Evolutionary conservation across 495 filamentous ascomycete genomes (phyloP).

Genomic region (Daldinia vernicosa): DNA sequence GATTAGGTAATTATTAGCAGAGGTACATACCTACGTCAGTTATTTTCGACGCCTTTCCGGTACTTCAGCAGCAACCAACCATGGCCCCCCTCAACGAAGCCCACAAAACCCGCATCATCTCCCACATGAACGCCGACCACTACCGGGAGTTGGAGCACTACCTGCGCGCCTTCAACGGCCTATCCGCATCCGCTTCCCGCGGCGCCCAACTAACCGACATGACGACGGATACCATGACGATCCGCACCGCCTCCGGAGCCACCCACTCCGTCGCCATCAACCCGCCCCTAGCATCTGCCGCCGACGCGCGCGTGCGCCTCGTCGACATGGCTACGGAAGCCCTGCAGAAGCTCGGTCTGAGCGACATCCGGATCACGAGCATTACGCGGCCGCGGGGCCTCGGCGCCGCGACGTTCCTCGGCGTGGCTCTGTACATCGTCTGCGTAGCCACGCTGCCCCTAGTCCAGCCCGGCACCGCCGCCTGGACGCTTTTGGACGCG

Average conservation of each 20-base stretch:
- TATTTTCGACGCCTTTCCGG: no score
- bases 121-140: slow-evolving; percentile 86
- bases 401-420: slow-evolving; percentile 38
- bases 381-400: slow-evolving; percentile 41
- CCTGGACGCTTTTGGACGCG: slow-evolving; percentile 33
- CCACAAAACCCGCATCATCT: slow-evolving; percentile 69
- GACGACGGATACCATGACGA: slow-evolving; percentile 62
- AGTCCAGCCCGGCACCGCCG: slow-evolving; percentile 22
- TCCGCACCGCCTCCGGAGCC: slow-evolving; percentile 49
- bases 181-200: slow-evolving; percentile 58
- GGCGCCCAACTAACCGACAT: slow-evolving; percentile 68
- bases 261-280: slow-evolving; percentile 63
- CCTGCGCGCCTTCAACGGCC: slow-evolving; percentile 66
- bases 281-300: slow-evolving; percentile 65
- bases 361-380: slow-evolving; percentile 29
- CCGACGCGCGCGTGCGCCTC: slow-evolving; percentile 69
- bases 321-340: slow-evolving; percentile 66
- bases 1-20: no score
- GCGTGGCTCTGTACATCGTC: slow-evolving; percentile 48
- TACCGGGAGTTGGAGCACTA: slow-evolving; percentile 70
- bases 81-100: slow-evolving; percentile 46
- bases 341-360: slow-evolving; percentile 45
- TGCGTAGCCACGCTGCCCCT: slow-evolving; percentile 35
- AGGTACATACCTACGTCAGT: no score
- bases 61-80: no score